These are phyloP conservation scores for Heracleum sosnowskyi DNA, from an alignment of 129 eudicot species.

Conservation along the genomic window DNA sequence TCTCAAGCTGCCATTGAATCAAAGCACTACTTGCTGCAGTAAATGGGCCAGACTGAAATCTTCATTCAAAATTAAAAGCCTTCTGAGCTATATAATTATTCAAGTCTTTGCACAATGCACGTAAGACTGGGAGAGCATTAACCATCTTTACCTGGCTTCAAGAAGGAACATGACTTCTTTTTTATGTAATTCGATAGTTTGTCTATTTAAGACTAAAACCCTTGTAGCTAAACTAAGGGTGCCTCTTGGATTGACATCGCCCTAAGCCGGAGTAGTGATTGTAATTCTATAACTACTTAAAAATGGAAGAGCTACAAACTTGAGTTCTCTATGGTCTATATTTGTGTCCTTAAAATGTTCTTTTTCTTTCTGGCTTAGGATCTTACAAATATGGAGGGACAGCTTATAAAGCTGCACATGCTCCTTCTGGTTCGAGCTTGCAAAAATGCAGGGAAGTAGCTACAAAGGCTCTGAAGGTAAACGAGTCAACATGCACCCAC, in stretches of 20 bases:
- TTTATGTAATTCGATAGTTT: background rate
- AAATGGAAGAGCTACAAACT: background rate
- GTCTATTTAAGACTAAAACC: background rate
- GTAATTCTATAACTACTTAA: background rate
- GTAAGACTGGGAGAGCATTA: background rate
- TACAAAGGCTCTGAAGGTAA: slow-evolving; percentile 60
- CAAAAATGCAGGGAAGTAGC: slow-evolving; percentile 58
- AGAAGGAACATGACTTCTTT: background rate
- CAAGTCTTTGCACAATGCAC: background rate
- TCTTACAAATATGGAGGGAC: slow-evolving; percentile 59
- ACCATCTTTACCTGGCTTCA: background rate
- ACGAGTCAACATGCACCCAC: slow-evolving; percentile 79
- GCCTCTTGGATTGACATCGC: background rate
- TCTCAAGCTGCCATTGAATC: background rate
- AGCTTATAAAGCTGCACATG: slow-evolving; percentile 45
- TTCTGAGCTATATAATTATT: background rate
- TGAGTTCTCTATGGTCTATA: background rate
- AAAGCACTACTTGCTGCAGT: background rate
- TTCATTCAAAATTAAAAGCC: background rate
- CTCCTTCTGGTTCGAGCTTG: slow-evolving; percentile 63
- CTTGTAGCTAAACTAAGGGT: background rate
- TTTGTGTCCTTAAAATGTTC: background rate
- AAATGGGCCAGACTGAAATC: background rate
- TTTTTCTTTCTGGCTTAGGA: slow-evolving; percentile 27
- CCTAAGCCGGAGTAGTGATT: background rate